Evolutionary conservation across 306 rosid genomes (phyloP), one percentile per base, ranked within the genome.

Genomic region (Amphicarpaea edgeworthii): DNA sequence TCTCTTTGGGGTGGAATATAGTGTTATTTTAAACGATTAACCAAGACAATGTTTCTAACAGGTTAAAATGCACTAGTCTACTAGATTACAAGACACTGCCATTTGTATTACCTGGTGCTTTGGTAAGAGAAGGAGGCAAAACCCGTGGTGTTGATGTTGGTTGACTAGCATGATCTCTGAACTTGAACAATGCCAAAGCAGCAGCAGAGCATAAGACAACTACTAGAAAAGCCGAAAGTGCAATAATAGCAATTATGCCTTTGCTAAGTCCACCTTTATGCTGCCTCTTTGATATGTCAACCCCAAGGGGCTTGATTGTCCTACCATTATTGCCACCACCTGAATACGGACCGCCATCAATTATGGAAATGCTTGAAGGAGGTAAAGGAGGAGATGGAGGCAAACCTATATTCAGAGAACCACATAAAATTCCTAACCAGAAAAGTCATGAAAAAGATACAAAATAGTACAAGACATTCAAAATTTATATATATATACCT

Each of bases 301-400:
- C 97, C 72, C 99, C 99, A 28, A 95, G 79, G 65, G 99, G 99
- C 82, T 92, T 95, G 77, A 86, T 84, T 11, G 90, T 55, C 86
- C 92, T 84, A 59, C 83, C 90, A 58, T 89, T 85, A 64, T 70
- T 85, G 70, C 82, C 85, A 77, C 66, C 53, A 51, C 64, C 79
- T 17, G 90, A 63, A 87, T 84, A 90, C 2, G 97, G 97, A 32
- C 91, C 97, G 15, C 81, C 90, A 68, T 92, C 88, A 24, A 85
- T 55, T 21, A 77, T 78, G 65, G 75, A 69, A 54, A 77, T 86
- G 55, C 85, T 89, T 40, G 90, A 82, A 69, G 97, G 87, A 28
- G 97, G 87, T 65, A 80, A 78, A 71, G 99, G 97, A 69, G 99
- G 99, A 66, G 97, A 87, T 34, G 84, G 89, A 16, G 99, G 97